Evolutionary conservation across 2,329 filamentous ascomycete genomes (phyloP), one percentile per base, ranked within the genome.

Genomic region (Penicillium glabrum): DNA sequence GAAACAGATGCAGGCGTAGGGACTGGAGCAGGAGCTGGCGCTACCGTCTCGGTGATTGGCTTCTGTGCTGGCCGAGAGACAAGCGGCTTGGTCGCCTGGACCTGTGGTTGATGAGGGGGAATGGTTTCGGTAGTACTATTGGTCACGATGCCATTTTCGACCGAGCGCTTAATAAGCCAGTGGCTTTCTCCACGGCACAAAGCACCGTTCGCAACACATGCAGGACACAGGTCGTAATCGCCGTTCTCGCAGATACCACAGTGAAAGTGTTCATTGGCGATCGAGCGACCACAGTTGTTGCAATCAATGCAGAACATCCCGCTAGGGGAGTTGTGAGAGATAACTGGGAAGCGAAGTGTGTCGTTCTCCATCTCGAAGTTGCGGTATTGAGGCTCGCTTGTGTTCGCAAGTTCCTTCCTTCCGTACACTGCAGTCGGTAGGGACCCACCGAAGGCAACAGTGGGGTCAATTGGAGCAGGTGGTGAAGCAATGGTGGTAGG

Each of bases 231-330:
- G 70, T 99, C 95, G 69, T 93, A 99, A 74, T 99, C 95, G 41
- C 93, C 95, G 56, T 89, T 86, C 62, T 98, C 91, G 72, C 95
- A 99, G 56, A 89, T 90, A 63, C 90, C 90, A 81, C 96, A 99
- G 78, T 99, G 95, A 75, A 90, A 99, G 76, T 99, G 93, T 51
- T 86, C 84, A 66, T 91, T 87, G 27, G 88, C 84, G 68, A 97
- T 91, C 43, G 87, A 85, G 59, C 80, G 81, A 64, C 91, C 89
- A 76, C 95, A 99, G 72, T 86, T 84, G 79, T 99, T 98, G 84
- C 95, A 99, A 80, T 90, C 96, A 45, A 99, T 92, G 13, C 90
- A 89, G 76, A 93, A 96, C 46, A 83, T 78, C 54, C 69, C 70
- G 35, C 62, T 63, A 51, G 70, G 65, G 46, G 72, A 74, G 47